Percentiles rank a stretch among this genome's conserved stretches.
Conservation (phyloP, 345 rosid species). For the Odontarrhena argentea region DNA sequence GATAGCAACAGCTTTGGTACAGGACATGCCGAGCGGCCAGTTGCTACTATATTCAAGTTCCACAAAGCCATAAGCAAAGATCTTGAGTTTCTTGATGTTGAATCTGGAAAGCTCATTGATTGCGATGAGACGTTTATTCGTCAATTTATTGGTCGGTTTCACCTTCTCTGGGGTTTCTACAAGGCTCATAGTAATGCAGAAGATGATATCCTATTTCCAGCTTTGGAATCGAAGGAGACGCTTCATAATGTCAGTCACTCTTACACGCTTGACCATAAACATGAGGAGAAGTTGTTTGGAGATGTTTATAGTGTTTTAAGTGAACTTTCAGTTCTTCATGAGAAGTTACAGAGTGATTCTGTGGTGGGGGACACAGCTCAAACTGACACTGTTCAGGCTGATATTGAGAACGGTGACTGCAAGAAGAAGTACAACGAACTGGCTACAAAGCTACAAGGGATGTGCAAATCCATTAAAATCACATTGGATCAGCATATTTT, state of each 20-base stretch:
- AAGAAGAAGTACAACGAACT: conserved; percentile 63
- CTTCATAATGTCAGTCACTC: conserved; percentile 96
- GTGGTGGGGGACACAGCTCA: conserved; percentile 41
- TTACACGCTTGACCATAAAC: conserved; percentile 85
- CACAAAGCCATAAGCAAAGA: conserved; percentile 91
- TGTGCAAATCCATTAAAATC: conserved; percentile 90
- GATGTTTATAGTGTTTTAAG: conserved; percentile 72
- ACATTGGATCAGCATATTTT: conserved; percentile 82
- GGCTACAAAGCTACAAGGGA: conserved; percentile 86
- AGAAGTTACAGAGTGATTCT: conserved; percentile 45
- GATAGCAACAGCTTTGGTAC: conserved; percentile 52
- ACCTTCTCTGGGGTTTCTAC: conserved; percentile 84
- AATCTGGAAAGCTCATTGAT: conserved; percentile 76
- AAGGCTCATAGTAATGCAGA: conserved; percentile 96
- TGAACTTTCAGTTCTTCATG: conserved; percentile 67
- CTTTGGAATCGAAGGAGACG: conserved; percentile 89
- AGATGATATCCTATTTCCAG: conserved; percentile 94
- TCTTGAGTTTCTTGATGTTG: conserved; percentile 84
- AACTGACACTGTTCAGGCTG: conserved; percentile 34
- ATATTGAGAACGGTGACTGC: conserved; percentile 37
- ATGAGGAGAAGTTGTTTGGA: conserved; percentile 86
- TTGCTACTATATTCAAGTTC: conserved; percentile 88
- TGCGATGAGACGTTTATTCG: conserved; percentile 72
- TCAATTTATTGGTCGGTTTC: conserved; percentile 82
- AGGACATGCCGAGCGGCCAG: conserved; percentile 64